Base-by-base conservation (phyloP, 1,284 basidiomycete genomes). In the Ceratobasidium papillatum region DNA sequence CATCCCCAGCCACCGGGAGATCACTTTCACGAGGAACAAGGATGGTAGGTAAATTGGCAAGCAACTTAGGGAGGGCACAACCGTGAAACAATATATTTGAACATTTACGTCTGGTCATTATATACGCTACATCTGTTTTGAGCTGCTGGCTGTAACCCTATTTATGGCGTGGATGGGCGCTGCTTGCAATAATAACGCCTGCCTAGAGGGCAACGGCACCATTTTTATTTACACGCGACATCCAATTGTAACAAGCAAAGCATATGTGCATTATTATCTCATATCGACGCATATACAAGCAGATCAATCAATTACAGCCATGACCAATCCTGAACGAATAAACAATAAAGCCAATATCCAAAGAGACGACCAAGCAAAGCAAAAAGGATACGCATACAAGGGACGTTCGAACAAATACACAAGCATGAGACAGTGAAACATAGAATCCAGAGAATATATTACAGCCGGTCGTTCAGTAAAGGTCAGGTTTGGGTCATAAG, bases 401-500 rank as follows among this genome's bases (percentile, higher is more conserved):
- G n/a, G 36, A 12, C 8, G 8, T 36, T 22, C 11, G 54, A 62
- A 43, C 12, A 63, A 63, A 63, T 73, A 62, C 59, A 73, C 43
- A 49, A 27, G 59, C 71, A 73, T 73, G 59, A 61, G 41, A n/a
- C 54, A 59, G 30, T n/a, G 5, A 45, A 27, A 49, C 43, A 47
- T 47, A 47, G 22, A 32, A n/a, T 11, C 56, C 41, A n/a, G 59
- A 17, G 27, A 52, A 63, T 41, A 54, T 72, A 54, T 73, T 49
- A 51, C 59, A 73, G 32, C 30, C n/a, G 27, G 43, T 73, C 59
- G 58, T 27, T 73, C 59, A 73, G 71, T 73, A 63, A 17, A 54
- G 71, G 47, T 75, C 66, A 52, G 63, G 74, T 51, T 64, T 75
- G 38, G n/a, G 41, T 66, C 66, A 89, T 86, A 77, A 91, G 80